Evolutionary conservation across 2,329 filamentous ascomycete species (phyloP).

Genomic region (Lasiodiplodia hormozganensis): DNA sequence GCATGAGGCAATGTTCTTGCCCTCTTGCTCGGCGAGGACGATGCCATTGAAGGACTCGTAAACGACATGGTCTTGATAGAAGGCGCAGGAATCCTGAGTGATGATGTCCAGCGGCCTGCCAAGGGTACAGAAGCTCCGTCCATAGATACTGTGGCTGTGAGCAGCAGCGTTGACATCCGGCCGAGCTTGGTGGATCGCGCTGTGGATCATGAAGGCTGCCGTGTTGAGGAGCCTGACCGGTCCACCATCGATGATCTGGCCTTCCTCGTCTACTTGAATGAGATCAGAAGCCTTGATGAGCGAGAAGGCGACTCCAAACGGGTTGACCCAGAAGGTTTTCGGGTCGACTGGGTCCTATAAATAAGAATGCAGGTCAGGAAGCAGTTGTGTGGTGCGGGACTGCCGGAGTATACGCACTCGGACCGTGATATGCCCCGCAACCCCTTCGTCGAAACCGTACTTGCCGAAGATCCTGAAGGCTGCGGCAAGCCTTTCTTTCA

Average conservation of each 20-base stretch:
- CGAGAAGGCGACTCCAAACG: slow-evolving; percentile 68
- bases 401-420: slow-evolving; percentile 45
- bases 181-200: slow-evolving; percentile 64
- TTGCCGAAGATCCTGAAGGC: slow-evolving; percentile 50
- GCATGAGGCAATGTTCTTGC: slow-evolving; percentile 57
- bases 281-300: slow-evolving; percentile 70
- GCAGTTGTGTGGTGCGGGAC: neutral
- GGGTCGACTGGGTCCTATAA: slow-evolving; percentile 62
- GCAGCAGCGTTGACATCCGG: slow-evolving; percentile 66
- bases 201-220: slow-evolving; percentile 67
- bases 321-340: slow-evolving; percentile 70
- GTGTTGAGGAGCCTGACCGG: slow-evolving; percentile 45
- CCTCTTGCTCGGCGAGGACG: slow-evolving; percentile 61
- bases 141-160: slow-evolving; percentile 65
- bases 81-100: slow-evolving; percentile 64
- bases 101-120: slow-evolving; percentile 66
- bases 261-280: slow-evolving; percentile 69
- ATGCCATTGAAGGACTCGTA: slow-evolving; percentile 62
- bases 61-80: slow-evolving; percentile 62
- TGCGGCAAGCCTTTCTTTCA: slow-evolving; percentile 47
- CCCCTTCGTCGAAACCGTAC: slow-evolving; percentile 50
- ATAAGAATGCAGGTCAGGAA: neutral
- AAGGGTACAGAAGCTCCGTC: slow-evolving; percentile 67
- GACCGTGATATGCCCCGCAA: slow-evolving; percentile 69
- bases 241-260: slow-evolving; percentile 69